A percentile compares a stretch with the other conserved stretches of the same genome.
Conservation (phyloP, 495 filamentous ascomycete genomes). For the Cetradonia linearis region DNA sequence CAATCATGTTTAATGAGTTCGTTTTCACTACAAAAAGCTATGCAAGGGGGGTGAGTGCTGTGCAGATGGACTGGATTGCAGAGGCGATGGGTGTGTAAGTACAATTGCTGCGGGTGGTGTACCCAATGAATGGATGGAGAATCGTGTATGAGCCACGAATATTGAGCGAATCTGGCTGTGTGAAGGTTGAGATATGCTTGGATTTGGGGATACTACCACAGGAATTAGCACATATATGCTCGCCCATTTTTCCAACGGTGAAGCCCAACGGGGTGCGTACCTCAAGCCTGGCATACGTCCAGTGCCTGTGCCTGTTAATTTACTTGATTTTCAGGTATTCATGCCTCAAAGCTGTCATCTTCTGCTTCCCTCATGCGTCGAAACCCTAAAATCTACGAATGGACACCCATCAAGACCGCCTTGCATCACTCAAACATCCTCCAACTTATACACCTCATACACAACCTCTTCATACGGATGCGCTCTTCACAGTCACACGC, state of each 20-base stretch:
- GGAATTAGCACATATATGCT: neutral
- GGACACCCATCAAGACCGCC: neutral
- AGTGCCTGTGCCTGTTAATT: too few species aligned
- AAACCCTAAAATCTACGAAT: neutral
- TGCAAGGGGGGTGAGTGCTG: conserved; percentile 75
- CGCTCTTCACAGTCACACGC: conserved; percentile 32
- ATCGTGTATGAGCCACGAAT: neutral
- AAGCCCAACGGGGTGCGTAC: neutral
- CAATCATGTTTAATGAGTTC: conserved; percentile 92
- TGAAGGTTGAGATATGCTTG: neutral
- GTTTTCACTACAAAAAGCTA: conserved; percentile 91
- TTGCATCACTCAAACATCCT: conserved; percentile 45
- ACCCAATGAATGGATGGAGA: neutral
- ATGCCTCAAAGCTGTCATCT: neutral
- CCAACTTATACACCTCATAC: conserved; percentile 65
- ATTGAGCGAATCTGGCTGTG: neutral
- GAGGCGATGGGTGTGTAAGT: conserved; percentile 46
- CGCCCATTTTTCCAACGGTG: neutral
- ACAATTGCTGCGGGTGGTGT: neutral
- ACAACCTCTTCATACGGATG: conserved; percentile 73
- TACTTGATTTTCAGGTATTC: neutral
- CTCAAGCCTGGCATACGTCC: neutral
- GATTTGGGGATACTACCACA: too few species aligned
- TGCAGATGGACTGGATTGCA: conserved; percentile 80
- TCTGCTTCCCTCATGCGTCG: too few species aligned